Conservation (phyloP, 1,284 basidiomycete genomes). For the Uromyces viciae-fabae region DNA sequence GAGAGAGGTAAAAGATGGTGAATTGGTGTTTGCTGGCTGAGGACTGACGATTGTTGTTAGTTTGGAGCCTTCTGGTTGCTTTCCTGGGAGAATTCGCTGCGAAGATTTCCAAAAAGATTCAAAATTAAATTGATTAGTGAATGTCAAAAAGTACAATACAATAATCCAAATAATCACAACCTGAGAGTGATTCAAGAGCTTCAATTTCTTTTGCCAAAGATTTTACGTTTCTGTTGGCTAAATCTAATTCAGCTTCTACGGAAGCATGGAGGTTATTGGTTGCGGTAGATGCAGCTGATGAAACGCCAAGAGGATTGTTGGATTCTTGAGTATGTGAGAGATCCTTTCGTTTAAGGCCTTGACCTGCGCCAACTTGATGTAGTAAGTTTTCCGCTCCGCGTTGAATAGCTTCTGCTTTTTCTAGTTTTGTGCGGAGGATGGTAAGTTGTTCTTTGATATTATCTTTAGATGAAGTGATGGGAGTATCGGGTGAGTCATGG, state of each 20-base stretch:
- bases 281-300: background rate
- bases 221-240: conserved; percentile 39
- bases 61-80: conserved; percentile 30
- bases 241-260: conserved; percentile 38
- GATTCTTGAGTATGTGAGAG: background rate
- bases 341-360: conserved; percentile 33
- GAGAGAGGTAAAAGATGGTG: background rate
- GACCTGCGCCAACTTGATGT: conserved; percentile 38
- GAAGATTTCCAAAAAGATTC: background rate
- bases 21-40: background rate
- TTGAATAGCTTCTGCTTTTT: conserved; percentile 37
- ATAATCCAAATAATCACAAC: background rate
- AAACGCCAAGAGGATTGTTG: background rate
- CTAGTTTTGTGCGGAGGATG: conserved; percentile 8
- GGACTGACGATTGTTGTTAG: conserved; percentile 17
- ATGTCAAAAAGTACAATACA: background rate
- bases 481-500: conserved; percentile 5
- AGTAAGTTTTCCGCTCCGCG: conserved; percentile 38
- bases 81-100: conserved; percentile 35
- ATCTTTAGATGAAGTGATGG: conserved; percentile 37
- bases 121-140: background rate
- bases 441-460: conserved; percentile 28
- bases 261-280: conserved; percentile 26
- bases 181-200: conserved; percentile 35
- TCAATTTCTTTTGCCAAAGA: conserved; percentile 32